These are phyloP conservation scores for Annulohypoxylon maeteangense DNA, from an alignment of 495 filamentous ascomycete species.

Conservation along the genomic window DNA sequence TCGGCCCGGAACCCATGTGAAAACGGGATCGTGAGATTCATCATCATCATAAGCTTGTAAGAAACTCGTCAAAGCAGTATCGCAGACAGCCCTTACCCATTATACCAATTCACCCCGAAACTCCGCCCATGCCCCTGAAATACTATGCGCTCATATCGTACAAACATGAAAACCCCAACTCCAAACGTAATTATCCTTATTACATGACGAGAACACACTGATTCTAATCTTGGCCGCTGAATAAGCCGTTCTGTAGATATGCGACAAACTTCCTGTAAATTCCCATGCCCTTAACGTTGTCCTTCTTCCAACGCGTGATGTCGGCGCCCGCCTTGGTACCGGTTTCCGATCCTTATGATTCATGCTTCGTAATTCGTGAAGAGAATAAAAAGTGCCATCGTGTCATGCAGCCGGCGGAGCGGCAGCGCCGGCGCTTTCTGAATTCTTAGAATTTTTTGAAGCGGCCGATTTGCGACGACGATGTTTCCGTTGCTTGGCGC, in stretches of 20 bases:
- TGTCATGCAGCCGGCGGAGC: constrained; percentile 25
- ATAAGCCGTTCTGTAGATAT: constrained; percentile 35
- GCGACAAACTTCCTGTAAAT: constrained; percentile 7
- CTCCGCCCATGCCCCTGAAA: constrained; percentile 33
- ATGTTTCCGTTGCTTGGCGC: constrained; percentile 32
- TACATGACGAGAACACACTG: constrained; percentile 18
- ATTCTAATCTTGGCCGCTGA: constrained; percentile 30
- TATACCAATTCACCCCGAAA: constrained; percentile 32
- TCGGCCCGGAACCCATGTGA: constrained; percentile 16
- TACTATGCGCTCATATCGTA: constrained; percentile 28
- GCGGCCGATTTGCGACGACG: constrained; percentile 39
- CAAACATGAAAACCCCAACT: constrained; percentile 24
- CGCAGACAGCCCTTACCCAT: constrained; percentile 17
- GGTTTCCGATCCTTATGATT: not conserved
- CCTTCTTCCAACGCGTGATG: not conserved
- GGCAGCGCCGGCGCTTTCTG: constrained; percentile 18
- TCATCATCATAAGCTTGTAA: constrained; percentile 25
- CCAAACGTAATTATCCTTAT: constrained; percentile 13
- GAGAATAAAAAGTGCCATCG: not conserved
- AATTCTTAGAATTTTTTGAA: constrained; percentile 43
- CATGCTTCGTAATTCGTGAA: not conserved
- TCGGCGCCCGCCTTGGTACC: not conserved
- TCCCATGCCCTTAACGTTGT: not conserved
- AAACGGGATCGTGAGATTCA: constrained; percentile 30
- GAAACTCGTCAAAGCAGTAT: constrained; percentile 31